A percentile compares a stretch with the other conserved stretches of the same genome.
phyloP scores from a whole-genome alignment of 257 asterid species.

The Salvia hispanica region DNA sequence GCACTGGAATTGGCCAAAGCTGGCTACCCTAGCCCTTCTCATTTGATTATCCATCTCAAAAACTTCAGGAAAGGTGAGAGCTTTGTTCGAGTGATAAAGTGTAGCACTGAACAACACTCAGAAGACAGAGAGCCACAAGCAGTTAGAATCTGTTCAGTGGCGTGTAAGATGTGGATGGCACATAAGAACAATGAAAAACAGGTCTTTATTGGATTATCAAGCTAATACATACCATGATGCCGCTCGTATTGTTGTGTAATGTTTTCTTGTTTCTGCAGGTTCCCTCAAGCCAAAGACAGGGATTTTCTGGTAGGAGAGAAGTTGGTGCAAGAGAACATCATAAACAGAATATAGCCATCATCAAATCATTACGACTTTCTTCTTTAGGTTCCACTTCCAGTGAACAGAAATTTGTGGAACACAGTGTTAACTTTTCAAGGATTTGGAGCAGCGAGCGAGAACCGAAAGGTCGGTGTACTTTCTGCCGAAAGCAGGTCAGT shows the following conservation, averaged over 20 bases:
- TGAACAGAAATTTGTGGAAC: constrained; percentile 61
- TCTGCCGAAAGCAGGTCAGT: constrained; percentile 79
- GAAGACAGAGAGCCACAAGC: constrained; percentile 80
- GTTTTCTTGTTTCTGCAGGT: constrained; percentile 42
- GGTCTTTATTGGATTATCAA: constrained; percentile 41
- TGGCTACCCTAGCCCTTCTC: constrained; percentile 71
- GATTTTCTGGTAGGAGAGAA: constrained; percentile 41
- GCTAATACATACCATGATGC: constrained; percentile 15
- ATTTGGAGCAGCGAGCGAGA: constrained; percentile 95
- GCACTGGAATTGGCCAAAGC: constrained; percentile 94
- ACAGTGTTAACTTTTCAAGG: constrained; percentile 71
- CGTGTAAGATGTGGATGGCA: constrained; percentile 76
- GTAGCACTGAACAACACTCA: constrained; percentile 63
- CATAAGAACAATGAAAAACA: constrained; percentile 50
- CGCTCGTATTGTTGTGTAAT: constrained; percentile 7
- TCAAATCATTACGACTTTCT: constrained; percentile 57
- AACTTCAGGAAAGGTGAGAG: constrained; percentile 71
- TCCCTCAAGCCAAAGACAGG: constrained; percentile 56
- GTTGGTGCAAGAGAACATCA: constrained; percentile 47
- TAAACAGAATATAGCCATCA: constrained; percentile 44
- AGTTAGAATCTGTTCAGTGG: constrained; percentile 63
- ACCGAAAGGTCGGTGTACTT: constrained; percentile 77
- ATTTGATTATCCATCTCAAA: constrained; percentile 84
- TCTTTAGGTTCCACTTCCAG: constrained; percentile 55
- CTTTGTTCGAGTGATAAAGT: constrained; percentile 93